These are phyloP conservation scores for Eremochloa ophiuroides DNA, from an alignment of 176 grass and related monocot species.

Conservation along the genomic window DNA sequence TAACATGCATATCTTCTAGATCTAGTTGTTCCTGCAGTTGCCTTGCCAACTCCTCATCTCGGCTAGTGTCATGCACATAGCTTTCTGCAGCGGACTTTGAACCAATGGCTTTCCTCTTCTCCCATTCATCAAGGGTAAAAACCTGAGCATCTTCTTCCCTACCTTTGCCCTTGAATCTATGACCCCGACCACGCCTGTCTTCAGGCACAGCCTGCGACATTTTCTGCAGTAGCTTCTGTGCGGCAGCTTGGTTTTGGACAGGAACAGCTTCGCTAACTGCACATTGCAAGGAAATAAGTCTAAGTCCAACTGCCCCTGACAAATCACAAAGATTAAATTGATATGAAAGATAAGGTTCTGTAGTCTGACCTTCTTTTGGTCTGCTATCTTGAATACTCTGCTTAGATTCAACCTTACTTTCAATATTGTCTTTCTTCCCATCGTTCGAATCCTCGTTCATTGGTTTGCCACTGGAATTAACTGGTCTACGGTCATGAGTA, in stretches of 20 bases:
- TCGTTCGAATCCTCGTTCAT: conserved; percentile 28
- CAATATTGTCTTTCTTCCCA: conserved; percentile 24
- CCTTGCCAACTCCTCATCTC: conserved; percentile 77
- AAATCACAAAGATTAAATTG: neutral
- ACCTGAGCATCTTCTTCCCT: conserved; percentile 66
- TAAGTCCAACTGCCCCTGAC: neutral
- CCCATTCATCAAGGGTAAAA: conserved; percentile 97
- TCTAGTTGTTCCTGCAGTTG: conserved; percentile 77
- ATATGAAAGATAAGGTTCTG: neutral
- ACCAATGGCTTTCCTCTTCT: conserved; percentile 56
- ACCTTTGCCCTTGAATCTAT: conserved; percentile 58
- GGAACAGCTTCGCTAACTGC: conserved; percentile 81
- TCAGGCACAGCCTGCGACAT: conserved; percentile 52
- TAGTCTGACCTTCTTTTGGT: conserved; percentile 71
- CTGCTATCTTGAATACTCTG: conserved; percentile 53
- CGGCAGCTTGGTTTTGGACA: conserved; percentile 93
- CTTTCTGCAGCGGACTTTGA: conserved; percentile 15
- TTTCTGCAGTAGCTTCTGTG: conserved; percentile 84
- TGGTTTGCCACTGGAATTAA: conserved; percentile 31
- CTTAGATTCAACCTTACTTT: conserved; percentile 35
- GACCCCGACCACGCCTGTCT: conserved; percentile 36
- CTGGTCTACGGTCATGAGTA: neutral
- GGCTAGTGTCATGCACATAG: conserved; percentile 53
- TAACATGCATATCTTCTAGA: conserved; percentile 61
- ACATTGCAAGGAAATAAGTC: neutral